Percentiles rank a stretch among this genome's conserved stretches.
phyloP scores from a whole-genome alignment of 148 eudicot species.

The Dysphania ambrosioides region DNA sequence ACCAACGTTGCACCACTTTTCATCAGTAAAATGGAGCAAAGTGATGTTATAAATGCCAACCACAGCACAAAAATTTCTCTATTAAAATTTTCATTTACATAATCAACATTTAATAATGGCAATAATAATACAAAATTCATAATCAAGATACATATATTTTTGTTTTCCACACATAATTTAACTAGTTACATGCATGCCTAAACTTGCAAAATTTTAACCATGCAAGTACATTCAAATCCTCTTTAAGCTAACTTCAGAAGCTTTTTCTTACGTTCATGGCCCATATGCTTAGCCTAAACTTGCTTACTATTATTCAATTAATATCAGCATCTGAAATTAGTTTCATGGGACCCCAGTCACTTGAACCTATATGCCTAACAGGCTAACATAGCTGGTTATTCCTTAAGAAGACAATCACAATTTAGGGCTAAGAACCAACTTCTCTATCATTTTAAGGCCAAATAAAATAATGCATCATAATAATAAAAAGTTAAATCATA shows the following conservation, averaged over 20 bases:
- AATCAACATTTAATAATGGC: too few relatives aligned
- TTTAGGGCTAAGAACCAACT: not conserved
- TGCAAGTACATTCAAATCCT: not conserved
- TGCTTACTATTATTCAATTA: not conserved
- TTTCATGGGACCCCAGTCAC: not conserved
- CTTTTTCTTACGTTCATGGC: not conserved
- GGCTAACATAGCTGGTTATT: conserved; percentile 23
- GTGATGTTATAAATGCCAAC: too few relatives aligned
- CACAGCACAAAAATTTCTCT: too few relatives aligned
- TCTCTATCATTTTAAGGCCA: conserved; percentile 28
- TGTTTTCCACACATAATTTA: not conserved
- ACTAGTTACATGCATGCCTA: not conserved
- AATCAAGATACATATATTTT: not conserved
- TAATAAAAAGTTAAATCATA: not conserved
- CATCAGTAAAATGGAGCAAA: too few relatives aligned
- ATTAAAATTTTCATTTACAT: too few relatives aligned
- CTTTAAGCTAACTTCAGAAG: conserved; percentile 2
- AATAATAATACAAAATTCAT: not conserved
- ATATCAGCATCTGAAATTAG: not conserved
- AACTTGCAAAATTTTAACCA: not conserved
- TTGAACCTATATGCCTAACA: conserved; percentile 24
- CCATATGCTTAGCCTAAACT: conserved; percentile 22
- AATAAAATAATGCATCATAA: not conserved
- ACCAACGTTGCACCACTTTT: too few relatives aligned
- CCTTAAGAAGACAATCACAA: conserved; percentile 26